Conservation (phyloP, 2,329 filamentous ascomycete species). For the Periglandula ipomoeae region DNA sequence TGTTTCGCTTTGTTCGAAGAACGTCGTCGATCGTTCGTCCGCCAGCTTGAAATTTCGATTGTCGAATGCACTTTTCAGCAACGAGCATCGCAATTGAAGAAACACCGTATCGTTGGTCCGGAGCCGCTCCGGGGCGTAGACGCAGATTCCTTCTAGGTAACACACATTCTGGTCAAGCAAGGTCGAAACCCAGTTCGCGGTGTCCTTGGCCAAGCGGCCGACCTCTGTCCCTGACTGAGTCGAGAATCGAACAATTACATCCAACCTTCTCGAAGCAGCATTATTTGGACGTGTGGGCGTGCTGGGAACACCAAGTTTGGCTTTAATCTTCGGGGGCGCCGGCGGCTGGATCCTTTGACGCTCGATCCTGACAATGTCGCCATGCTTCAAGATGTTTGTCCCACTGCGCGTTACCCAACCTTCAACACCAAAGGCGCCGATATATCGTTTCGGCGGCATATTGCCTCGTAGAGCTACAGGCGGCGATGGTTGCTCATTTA, state of each 20-base stretch:
- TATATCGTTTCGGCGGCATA: slow-evolving; percentile 51
- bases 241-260: slow-evolving; percentile 88
- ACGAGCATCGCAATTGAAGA: slow-evolving; percentile 70
- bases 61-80: slow-evolving; percentile 68
- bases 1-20: slow-evolving; percentile 82
- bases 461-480: slow-evolving; percentile 8
- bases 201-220: slow-evolving; percentile 77
- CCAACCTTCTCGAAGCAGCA: slow-evolving; percentile 57
- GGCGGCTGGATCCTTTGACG: slow-evolving; percentile 65
- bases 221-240: slow-evolving; percentile 72
- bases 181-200: slow-evolving; percentile 84
- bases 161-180: slow-evolving; percentile 86
- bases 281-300: slow-evolving; percentile 29
- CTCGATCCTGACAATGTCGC: slow-evolving; percentile 78
- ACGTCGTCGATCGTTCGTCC: slow-evolving; percentile 59
- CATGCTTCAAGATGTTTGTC: slow-evolving; percentile 62
- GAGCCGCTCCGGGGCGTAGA: slow-evolving; percentile 78
- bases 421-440: slow-evolving; percentile 84
- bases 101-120: slow-evolving; percentile 93
- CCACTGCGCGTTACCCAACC: slow-evolving; percentile 91
- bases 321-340: slow-evolving; percentile 33
- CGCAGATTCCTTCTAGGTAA: slow-evolving; percentile 76
- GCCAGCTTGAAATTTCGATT: slow-evolving; percentile 48
- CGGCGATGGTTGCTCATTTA: not conserved
- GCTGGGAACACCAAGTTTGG: slow-evolving; percentile 28